phyloP scores from a whole-genome alignment of 1,284 basidiomycete species.

The Stygiomarasmius scandens region DNA sequence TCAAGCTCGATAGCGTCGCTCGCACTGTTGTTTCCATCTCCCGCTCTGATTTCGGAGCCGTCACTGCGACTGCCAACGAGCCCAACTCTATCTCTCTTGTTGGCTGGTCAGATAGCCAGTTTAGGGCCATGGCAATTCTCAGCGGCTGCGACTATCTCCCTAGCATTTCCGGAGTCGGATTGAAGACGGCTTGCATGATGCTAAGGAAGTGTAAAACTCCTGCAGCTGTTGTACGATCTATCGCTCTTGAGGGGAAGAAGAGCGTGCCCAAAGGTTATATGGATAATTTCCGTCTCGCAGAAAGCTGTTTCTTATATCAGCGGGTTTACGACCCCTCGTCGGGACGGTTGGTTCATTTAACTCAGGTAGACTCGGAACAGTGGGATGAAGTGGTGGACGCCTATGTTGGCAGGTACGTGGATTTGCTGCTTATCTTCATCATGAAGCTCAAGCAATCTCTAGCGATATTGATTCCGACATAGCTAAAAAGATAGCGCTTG shows the following conservation, averaged over 20 bases:
- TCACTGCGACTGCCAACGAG: constrained; percentile 54
- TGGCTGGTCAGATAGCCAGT: constrained; percentile 90
- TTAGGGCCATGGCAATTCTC: constrained; percentile 94
- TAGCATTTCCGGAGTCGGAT: constrained; percentile 90
- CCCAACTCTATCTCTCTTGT: constrained; percentile 68
- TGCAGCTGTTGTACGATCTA: constrained; percentile 81
- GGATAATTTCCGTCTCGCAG: constrained; percentile 75
- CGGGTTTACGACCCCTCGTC: constrained; percentile 84
- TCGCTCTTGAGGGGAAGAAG: constrained; percentile 87
- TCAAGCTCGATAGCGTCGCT: constrained; percentile 81
- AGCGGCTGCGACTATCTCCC: constrained; percentile 97
- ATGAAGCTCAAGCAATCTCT: constrained; percentile 5
- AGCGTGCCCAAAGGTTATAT: constrained; percentile 79
- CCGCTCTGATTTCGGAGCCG: constrained; percentile 75
- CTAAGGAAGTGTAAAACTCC: constrained; percentile 85
- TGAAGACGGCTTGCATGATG: constrained; percentile 92
- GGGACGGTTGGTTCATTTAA: constrained; percentile 71
- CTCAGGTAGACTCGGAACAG: constrained; percentile 49
- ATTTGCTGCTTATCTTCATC: constrained; percentile 4
- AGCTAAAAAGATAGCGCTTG: constrained; percentile 71
- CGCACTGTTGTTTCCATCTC: constrained; percentile 81
- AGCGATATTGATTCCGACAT: constrained; percentile 63
- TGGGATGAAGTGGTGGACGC: constrained; percentile 67
- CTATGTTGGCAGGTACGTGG: constrained; percentile 77
- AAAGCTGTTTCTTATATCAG: constrained; percentile 94